phyloP scores from a whole-genome alignment of 192 early-diverging fungal genomes.

The Umbelopsis vinacea region DNA sequence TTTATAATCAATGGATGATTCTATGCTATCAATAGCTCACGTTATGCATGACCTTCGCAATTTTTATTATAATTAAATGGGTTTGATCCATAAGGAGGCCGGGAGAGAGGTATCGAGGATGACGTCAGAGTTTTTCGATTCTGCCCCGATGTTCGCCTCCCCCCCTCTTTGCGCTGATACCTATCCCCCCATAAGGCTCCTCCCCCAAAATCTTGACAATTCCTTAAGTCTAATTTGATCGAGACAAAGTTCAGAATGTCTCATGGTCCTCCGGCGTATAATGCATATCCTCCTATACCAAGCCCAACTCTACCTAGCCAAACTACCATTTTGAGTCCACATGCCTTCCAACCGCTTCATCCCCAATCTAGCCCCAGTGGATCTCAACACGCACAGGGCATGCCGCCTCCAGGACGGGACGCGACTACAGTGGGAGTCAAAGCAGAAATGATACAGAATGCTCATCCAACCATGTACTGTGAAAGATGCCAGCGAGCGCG shows the following conservation, averaged over 20 bases:
- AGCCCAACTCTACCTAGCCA: conserved; percentile 13
- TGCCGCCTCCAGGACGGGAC: conserved; percentile 1
- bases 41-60: too few relatives aligned
- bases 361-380: conserved; percentile 12
- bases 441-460: neutral
- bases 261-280: conserved; percentile 20
- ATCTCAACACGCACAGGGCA: conserved; percentile 12
- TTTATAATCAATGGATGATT: too few relatives aligned
- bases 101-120: neutral
- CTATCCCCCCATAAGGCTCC: conserved; percentile 1
- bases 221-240: neutral
- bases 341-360: conserved; percentile 19
- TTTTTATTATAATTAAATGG: too few relatives aligned
- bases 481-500: conserved; percentile 18
- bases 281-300: conserved; percentile 19
- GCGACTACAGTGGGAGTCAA: conserved; percentile 15
- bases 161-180: neutral
- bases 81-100: too few relatives aligned
- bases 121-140: neutral
- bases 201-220: conserved; percentile 22
- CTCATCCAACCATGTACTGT: conserved; percentile 8
- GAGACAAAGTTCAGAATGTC: conserved; percentile 20
- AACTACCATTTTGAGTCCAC: conserved; percentile 6
- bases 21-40: too few relatives aligned
- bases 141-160: neutral